Evolutionary conservation across 192 early-diverging fungal genomes (phyloP).

Genomic region (Linderina pennispora): DNA sequence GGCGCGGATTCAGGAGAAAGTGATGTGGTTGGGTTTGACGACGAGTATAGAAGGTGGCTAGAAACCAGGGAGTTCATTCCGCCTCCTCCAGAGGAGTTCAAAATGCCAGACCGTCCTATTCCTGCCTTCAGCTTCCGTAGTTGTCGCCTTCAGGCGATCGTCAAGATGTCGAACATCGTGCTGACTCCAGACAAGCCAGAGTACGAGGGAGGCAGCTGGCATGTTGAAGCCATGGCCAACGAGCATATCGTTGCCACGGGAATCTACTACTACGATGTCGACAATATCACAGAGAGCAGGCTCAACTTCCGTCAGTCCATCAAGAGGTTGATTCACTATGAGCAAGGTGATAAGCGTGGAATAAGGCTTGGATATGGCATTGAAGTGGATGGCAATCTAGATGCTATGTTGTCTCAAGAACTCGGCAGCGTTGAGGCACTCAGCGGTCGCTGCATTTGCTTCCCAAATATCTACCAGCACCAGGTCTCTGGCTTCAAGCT

Average conservation of each 20-base stretch:
- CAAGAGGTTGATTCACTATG: slow-evolving; percentile 11
- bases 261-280: slow-evolving; percentile 64
- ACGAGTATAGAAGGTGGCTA: slow-evolving; percentile 14
- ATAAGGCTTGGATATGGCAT: slow-evolving; percentile 38
- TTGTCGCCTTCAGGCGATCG: slow-evolving; percentile 54
- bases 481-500: slow-evolving; percentile 56
- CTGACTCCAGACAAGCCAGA: slow-evolving; percentile 59
- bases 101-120: slow-evolving; percentile 14
- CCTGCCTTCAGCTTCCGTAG: slow-evolving; percentile 29
- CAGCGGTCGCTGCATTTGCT: slow-evolving; percentile 58
- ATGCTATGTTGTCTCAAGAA: slow-evolving; percentile 23
- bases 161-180: slow-evolving; percentile 65
- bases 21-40: no score
- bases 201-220: slow-evolving; percentile 56
- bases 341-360: slow-evolving; percentile 17
- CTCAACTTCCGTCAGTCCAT: slow-evolving; percentile 50
- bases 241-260: slow-evolving; percentile 70
- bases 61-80: slow-evolving; percentile 11
- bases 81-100: slow-evolving; percentile 36
- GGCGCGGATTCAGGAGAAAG: slow-evolving; percentile 13
- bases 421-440: slow-evolving; percentile 42
- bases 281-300: slow-evolving; percentile 60
- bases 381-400: slow-evolving; percentile 4
- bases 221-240: slow-evolving; percentile 64
- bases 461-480: slow-evolving; percentile 72